Evolutionary conservation across 208 protist species (phyloP), one percentile per base, ranked within the genome.

Genomic region (Wallacemonas sp.): DNA sequence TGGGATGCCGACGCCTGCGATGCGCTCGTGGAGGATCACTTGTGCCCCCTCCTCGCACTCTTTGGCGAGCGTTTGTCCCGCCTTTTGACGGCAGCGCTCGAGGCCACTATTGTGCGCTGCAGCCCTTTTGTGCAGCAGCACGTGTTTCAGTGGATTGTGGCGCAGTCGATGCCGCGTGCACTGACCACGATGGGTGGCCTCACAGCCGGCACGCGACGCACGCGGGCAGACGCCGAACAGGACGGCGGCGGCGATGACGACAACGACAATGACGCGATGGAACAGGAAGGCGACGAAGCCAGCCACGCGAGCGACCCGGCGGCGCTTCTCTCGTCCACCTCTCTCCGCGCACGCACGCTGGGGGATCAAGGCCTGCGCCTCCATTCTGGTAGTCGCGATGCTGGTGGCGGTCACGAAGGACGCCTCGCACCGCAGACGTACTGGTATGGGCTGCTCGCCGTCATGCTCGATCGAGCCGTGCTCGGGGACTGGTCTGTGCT

Each of bases 81-180:
- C 16, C 57, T 92, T 52, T 61, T 89, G 26, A 55, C 87, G 11
- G 80, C 81, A 0, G 79, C 77, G 1, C 16, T 92, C 2, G 42
- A 55, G 20, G 81, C 77, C 1, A 66, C 84, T 5, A 33, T 73
- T 20, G 66, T 71, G 25, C 77, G 76, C 41, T 74, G 63, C 72
- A 28, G 74, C 74, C 12, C 8, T 18, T 1, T 3, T 41, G 67
- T 71, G 8, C 65, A 67, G 36, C 52, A 71, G 61, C 63, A 65
- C 7, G 49, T 61, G 39, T 42, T 59, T 11, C 63, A 70, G 52
- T 59, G 52, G 52, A 29, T 28, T 3, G 31, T 57, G 11, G 36
- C 49, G 38, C 70, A 81, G 8, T 59, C 75, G 20, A 72, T 81
- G 54, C 59, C 57, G 14, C 72, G 67, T 63, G 66, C 70, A 16